Conservation (phyloP, 164 flowering plant species). For the Chimonanthus salicifolius region DNA sequence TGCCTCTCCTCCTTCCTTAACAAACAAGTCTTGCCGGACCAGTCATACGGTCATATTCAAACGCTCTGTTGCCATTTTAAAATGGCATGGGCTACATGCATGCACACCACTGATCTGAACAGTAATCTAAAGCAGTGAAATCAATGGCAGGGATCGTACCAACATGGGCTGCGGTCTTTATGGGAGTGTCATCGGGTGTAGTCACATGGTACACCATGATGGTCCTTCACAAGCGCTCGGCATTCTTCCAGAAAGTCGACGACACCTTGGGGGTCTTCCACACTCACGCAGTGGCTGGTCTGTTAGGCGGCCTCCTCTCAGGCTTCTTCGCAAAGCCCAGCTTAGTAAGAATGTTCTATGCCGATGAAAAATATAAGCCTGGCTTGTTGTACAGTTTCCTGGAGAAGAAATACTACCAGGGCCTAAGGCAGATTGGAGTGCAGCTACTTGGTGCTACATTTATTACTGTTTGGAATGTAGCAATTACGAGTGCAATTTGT, state of each 20-base stretch:
- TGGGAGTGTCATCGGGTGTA: slow-evolving; percentile 47
- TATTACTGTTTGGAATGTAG: slow-evolving; percentile 42
- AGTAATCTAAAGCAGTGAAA: too few species aligned
- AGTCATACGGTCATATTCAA: too few species aligned
- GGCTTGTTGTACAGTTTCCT: slow-evolving; percentile 32
- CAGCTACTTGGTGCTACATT: slow-evolving; percentile 47
- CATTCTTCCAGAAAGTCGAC: slow-evolving; percentile 54
- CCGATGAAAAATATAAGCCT: background rate
- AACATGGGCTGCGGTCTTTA: slow-evolving; percentile 51
- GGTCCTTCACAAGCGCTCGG: slow-evolving; percentile 45
- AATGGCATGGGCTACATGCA: too few species aligned
- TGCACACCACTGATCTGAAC: too few species aligned
- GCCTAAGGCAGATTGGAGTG: slow-evolving; percentile 33
- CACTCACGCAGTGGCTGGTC: slow-evolving; percentile 69
- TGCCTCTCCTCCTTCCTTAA: too few species aligned
- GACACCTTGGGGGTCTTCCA: slow-evolving; percentile 67
- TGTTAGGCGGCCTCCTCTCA: slow-evolving; percentile 54
- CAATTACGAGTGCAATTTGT: slow-evolving; percentile 45
- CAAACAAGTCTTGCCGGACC: too few species aligned
- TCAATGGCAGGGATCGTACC: slow-evolving; percentile 41
- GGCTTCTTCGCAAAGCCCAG: slow-evolving; percentile 49
- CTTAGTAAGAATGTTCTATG: slow-evolving; percentile 31
- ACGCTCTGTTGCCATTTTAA: too few species aligned
- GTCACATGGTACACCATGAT: slow-evolving; percentile 72
- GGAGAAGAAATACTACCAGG: background rate